These are phyloP conservation scores for Oryza brachyantha DNA, from an alignment of 176 grass and related monocot genomes.

Conservation along the genomic window DNA sequence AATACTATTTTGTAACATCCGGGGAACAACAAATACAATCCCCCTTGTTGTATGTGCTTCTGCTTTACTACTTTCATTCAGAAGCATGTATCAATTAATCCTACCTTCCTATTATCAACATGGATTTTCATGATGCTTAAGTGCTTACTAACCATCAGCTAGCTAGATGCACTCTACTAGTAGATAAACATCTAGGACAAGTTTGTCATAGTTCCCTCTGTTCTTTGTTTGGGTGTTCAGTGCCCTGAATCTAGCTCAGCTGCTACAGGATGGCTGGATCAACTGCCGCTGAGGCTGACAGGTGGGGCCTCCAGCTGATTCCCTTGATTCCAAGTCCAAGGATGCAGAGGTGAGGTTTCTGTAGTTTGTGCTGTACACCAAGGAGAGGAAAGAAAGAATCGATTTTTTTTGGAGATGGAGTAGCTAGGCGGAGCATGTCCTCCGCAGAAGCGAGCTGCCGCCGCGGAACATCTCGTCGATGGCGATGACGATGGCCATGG, in stretches of 20 bases:
- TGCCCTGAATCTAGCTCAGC: too few species aligned
- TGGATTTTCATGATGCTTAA: background rate
- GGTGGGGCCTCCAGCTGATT: background rate
- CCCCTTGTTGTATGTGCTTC: background rate
- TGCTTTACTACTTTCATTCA: background rate
- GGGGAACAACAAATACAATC: background rate
- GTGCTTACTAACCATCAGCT: background rate
- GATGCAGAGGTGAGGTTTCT: too few species aligned
- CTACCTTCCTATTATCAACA: background rate
- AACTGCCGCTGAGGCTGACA: background rate
- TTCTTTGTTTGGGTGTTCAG: background rate
- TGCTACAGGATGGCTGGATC: too few species aligned
- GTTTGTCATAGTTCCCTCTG: background rate
- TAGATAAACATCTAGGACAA: too few species aligned
- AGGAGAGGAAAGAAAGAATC: background rate
- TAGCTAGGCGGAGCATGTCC: conserved; percentile 39
- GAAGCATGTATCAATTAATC: background rate
- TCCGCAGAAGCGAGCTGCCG: conserved; percentile 5
- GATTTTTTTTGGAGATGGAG: background rate
- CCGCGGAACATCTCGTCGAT: conserved; percentile 71
- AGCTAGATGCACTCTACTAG: too few species aligned
- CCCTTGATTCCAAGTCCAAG: too few species aligned
- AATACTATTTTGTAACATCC: background rate
- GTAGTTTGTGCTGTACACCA: too few species aligned
- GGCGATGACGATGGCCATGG: conserved; percentile 70